A percentile compares a stretch with the other conserved stretches of the same genome.
Evolutionary conservation across 2,329 filamentous ascomycete genomes (phyloP).

Genomic region (Trichoderma sp.): DNA sequence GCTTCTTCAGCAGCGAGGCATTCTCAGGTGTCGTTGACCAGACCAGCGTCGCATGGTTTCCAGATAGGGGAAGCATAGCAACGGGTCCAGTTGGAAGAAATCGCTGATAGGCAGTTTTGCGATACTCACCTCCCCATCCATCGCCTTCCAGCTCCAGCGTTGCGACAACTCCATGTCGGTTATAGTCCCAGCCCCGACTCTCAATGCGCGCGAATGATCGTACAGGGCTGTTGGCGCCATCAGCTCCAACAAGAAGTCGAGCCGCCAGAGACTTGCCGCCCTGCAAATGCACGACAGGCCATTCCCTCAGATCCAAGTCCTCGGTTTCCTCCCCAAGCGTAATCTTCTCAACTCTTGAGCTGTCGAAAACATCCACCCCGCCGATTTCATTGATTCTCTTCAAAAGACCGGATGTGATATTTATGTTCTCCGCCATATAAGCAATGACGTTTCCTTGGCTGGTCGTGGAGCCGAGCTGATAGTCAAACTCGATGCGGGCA

Average conservation of each 20-base stretch:
- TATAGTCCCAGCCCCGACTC: slow-evolving; percentile 90
- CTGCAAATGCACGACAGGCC: slow-evolving; percentile 78
- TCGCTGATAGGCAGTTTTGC: slow-evolving; percentile 85
- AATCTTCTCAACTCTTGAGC: slow-evolving; percentile 77
- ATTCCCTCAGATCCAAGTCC: slow-evolving; percentile 73
- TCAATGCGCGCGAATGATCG: slow-evolving; percentile 83
- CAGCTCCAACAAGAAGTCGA: slow-evolving; percentile 84
- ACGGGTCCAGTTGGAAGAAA: slow-evolving; percentile 92
- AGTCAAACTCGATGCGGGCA: slow-evolving; percentile 86
- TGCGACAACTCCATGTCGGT: slow-evolving; percentile 84
- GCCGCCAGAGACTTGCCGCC: slow-evolving; percentile 69
- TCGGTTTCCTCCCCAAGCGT: slow-evolving; percentile 66
- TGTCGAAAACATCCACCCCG: slow-evolving; percentile 68
- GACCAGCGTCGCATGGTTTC: slow-evolving; percentile 78
- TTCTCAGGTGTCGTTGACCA: slow-evolving; percentile 89
- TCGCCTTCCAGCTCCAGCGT: slow-evolving; percentile 70
- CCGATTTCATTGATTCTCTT: slow-evolving; percentile 67
- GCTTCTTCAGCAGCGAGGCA: slow-evolving; percentile 73
- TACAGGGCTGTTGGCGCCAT: slow-evolving; percentile 93
- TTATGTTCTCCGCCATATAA: slow-evolving; percentile 95
- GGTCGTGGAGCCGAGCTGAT: slow-evolving; percentile 44
- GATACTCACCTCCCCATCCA: slow-evolving; percentile 51
- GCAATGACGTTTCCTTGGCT: slow-evolving; percentile 66
- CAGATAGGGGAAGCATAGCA: slow-evolving; percentile 85
- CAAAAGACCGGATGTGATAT: slow-evolving; percentile 77